phyloP scores from a whole-genome alignment of 768 basidiomycete species.

The Boletus rubroflammeus region DNA sequence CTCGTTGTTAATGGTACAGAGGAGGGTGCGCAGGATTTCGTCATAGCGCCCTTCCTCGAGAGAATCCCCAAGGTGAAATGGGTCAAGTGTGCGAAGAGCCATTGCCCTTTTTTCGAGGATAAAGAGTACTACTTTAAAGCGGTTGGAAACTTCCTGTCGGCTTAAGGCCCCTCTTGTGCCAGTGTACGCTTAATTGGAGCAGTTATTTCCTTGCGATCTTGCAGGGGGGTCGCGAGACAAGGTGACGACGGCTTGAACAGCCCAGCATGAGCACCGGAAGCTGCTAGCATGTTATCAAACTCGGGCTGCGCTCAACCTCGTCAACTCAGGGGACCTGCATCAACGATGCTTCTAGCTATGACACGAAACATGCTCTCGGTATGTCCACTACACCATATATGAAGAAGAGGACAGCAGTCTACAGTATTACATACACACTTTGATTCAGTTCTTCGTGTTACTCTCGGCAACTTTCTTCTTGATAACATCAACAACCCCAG shows the following conservation, averaged over 20 bases:
- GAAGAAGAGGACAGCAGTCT: not conserved
- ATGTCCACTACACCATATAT: not conserved
- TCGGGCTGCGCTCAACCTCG: not conserved
- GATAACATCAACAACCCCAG: constrained; percentile 78
- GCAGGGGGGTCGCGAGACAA: not conserved
- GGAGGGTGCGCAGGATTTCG: constrained; percentile 35
- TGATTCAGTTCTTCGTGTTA: constrained; percentile 15
- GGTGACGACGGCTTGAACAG: not conserved
- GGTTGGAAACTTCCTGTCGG: constrained; percentile 12
- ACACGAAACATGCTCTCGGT: not conserved
- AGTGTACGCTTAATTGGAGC: not conserved
- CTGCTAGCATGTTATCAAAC: too few species aligned
- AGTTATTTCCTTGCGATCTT: not conserved
- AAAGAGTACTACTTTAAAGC: constrained; percentile 20
- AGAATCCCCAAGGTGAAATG: constrained; percentile 33
- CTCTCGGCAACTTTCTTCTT: constrained; percentile 68
- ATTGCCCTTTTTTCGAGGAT: constrained; percentile 20
- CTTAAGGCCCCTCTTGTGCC: not conserved
- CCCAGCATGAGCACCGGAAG: too few species aligned
- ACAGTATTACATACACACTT: not conserved
- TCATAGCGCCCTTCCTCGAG: constrained; percentile 31
- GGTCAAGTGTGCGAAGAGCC: constrained; percentile 32
- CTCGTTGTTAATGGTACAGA: constrained; percentile 36
- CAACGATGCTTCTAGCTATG: not conserved
- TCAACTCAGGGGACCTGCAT: not conserved